Evolutionary conservation across 2,329 filamentous ascomycete genomes (phyloP).

Genomic region (Hypoxylon sp.): DNA sequence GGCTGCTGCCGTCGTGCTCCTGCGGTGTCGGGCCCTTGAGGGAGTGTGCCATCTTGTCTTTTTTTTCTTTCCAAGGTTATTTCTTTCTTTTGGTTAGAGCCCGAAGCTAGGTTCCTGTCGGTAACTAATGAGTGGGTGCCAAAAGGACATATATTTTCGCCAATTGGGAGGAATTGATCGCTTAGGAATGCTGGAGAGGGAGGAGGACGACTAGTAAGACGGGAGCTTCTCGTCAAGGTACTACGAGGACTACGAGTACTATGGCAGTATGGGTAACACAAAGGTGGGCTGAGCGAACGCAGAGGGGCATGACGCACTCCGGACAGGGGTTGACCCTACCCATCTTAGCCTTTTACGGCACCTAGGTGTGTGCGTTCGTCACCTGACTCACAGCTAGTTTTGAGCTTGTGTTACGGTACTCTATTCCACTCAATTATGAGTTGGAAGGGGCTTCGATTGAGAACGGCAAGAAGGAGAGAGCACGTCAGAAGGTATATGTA

Average conservation of each 20-base stretch:
- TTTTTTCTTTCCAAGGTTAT: too few species aligned
- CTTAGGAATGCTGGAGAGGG: conserved; percentile 15
- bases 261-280: conserved; percentile 6
- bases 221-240: background rate
- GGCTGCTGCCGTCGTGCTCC: conserved; percentile 75
- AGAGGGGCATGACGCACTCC: conserved; percentile 44
- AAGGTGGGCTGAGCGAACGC: conserved; percentile 36
- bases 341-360: conserved; percentile 23
- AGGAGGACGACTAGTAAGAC: conserved; percentile 10
- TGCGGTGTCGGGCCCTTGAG: conserved; percentile 71
- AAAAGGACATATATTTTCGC: conserved; percentile 12
- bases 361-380: conserved; percentile 29
- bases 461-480: conserved; percentile 9
- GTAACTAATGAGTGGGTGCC: conserved; percentile 17
- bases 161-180: conserved; percentile 26
- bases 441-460: background rate
- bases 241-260: background rate
- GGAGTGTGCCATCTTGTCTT: conserved; percentile 58
- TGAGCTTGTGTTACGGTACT: background rate
- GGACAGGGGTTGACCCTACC: conserved; percentile 36
- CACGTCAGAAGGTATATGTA: too few species aligned
- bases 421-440: conserved; percentile 4
- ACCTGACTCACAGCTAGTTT: conserved; percentile 21
- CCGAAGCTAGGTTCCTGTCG: background rate
- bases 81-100: background rate